Evolutionary conservation across 345 rosid species (phyloP).

Genomic region (Nasturtium officinale): DNA sequence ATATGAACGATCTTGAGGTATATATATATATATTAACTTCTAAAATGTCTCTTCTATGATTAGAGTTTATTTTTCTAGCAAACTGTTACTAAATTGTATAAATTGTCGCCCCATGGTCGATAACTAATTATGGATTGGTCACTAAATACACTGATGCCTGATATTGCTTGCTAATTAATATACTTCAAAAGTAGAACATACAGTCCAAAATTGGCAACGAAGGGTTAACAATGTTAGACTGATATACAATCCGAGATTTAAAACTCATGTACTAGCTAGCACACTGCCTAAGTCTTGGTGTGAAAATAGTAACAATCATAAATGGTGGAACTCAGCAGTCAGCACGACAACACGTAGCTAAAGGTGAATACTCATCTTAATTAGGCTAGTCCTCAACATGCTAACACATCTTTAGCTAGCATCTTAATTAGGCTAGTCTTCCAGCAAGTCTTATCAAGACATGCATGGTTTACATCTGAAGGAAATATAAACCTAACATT

Average conservation of each 20-base stretch:
- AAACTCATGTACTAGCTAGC: neutral
- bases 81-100: neutral
- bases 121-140: neutral
- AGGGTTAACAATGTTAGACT: neutral
- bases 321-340: neutral
- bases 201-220: neutral
- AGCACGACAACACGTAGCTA: neutral
- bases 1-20: neutral
- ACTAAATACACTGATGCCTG: neutral
- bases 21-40: too few relatives aligned
- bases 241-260: neutral
- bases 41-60: neutral
- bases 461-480: neutral
- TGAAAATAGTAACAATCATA: neutral
- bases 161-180: neutral
- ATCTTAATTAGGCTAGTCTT: neutral
- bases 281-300: neutral
- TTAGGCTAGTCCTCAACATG: neutral
- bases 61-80: neutral
- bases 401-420: slow-evolving; percentile 1
- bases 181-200: neutral
- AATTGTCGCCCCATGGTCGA: neutral
- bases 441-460: neutral
- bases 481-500: neutral
- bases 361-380: neutral